A percentile compares a stretch with the other conserved stretches of the same genome.
phyloP scores from a whole-genome alignment of 1,284 basidiomycete genomes.

The Trichosporon asahii region DNA sequence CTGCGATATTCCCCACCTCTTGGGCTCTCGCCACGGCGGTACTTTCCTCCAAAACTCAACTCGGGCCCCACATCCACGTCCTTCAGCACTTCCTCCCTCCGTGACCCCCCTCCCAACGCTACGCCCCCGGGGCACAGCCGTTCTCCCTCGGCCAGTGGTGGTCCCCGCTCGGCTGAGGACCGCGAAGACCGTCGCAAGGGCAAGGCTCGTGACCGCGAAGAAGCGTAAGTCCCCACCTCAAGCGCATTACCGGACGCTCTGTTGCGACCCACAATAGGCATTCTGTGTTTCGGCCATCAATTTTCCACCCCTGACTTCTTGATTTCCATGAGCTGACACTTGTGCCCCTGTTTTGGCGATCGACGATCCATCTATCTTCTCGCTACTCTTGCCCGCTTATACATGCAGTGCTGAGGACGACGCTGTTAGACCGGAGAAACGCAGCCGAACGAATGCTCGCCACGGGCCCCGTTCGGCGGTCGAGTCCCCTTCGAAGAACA shows the following conservation, averaged over 20 bases:
- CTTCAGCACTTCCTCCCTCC: conserved; percentile 35
- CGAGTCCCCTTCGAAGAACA: conserved; percentile 25
- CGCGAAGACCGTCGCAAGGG: conserved; percentile 23
- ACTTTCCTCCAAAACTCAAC: not conserved
- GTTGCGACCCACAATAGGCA: not conserved
- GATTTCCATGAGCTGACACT: not conserved
- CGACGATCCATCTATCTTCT: not conserved
- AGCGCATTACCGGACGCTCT: not conserved
- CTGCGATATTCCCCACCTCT: not conserved
- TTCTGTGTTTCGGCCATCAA: not conserved
- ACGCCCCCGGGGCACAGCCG: conserved; percentile 30
- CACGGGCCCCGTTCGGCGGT: conserved; percentile 13
- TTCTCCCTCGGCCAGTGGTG: conserved; percentile 21
- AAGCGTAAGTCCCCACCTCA: conserved; percentile 16
- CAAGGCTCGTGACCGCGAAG: conserved; percentile 25
- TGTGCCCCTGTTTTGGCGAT: not conserved
- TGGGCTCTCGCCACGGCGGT: not conserved
- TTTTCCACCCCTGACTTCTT: not conserved
- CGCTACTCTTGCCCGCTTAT: not conserved
- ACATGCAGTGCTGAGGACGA: conserved; percentile 18
- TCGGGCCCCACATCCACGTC: conserved; percentile 2
- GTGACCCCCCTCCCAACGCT: conserved; percentile 33
- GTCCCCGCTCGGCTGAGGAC: conserved; percentile 14
- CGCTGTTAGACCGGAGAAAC: conserved; percentile 22
- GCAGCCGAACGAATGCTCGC: conserved; percentile 14